phyloP scores from a whole-genome alignment of 2,329 filamentous ascomycete genomes.

The Clarireedia homoeocarpa region DNA sequence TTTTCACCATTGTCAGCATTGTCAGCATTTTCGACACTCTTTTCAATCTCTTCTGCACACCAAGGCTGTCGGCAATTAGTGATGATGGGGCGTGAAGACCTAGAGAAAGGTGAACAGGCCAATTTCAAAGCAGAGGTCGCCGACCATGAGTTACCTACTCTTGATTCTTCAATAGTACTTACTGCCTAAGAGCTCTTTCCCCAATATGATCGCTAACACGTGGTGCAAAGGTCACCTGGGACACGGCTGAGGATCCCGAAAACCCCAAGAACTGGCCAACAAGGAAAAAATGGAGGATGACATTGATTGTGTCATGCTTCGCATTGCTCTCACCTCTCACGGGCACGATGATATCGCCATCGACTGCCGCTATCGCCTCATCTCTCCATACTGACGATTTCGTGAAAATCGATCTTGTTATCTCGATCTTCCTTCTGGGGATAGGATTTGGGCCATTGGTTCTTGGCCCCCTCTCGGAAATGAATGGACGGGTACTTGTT shows the following conservation, averaged over 20 bases:
- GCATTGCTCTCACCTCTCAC: background rate
- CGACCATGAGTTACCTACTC: too few relatives aligned
- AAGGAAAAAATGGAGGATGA: background rate
- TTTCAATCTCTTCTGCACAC: too few relatives aligned
- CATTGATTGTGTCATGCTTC: background rate
- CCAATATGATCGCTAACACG: background rate
- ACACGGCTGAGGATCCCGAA: background rate
- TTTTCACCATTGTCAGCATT: too few relatives aligned
- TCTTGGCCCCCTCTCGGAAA: background rate
- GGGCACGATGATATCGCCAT: slow-evolving; percentile 3
- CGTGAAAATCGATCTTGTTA: background rate
- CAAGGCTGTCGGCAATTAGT: too few relatives aligned
- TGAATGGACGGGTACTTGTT: background rate
- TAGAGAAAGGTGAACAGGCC: background rate
- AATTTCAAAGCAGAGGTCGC: background rate
- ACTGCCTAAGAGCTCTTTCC: background rate
- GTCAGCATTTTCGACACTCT: too few relatives aligned
- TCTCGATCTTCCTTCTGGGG: slow-evolving; percentile 1
- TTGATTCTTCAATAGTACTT: background rate
- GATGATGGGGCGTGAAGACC: background rate
- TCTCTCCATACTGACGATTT: background rate
- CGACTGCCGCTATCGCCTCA: background rate
- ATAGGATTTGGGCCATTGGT: background rate
- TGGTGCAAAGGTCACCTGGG: background rate
- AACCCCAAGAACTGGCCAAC: slow-evolving; percentile 3